Base-by-base conservation (phyloP, 768 basidiomycete species). In the Solioccasus polychromus region DNA sequence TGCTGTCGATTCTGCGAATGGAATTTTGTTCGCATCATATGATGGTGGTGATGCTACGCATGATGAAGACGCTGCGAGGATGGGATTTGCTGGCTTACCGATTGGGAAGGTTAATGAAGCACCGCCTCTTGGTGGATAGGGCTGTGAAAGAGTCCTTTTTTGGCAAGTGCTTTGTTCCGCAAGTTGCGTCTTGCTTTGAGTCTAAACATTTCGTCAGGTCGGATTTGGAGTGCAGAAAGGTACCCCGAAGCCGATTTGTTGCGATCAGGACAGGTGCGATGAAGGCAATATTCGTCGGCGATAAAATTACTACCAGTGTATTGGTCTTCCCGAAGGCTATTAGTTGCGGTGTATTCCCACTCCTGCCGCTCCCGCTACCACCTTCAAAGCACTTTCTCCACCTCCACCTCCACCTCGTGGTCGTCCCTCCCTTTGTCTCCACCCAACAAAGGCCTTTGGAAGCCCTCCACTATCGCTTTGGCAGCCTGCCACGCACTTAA, bases 401-500 rank as follows among this genome's bases (percentile, higher is more conserved):
- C 19, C 36, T 30, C 39, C 45, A 19, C 36, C 18, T 38, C 40
- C 39, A 31, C 47, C 44, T 24, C 42, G 47, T 51, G 29, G 20
- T 11, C 41, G 18, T 23, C 19, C 29, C 11, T 14, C 58, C 58
- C 55, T 52, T 66, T 65, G 58, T 67, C 28, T 6, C 25, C 5
- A 6, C 32, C 20, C 45, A 51, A 64, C 62, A 65, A 65, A 64
- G 64, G 47, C 26, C 44, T 39, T 48, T 59, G 39, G 38, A 39
- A 22, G 28, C 59, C 35, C 1, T 55, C 54, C 53, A 53, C 55
- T 3, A 2, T 32, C 42, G 53, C 60, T 65, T 62, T 62, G 60
- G 47, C 54, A 30, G 20, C 25, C 18, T 23, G 40, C 47, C 47
- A 11, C 19, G 14, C 26, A 48, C 54, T 52, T 61, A 48, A 48